Evolutionary conservation across 164 flowering plant species (phyloP).

Genomic region (Piper longum): DNA sequence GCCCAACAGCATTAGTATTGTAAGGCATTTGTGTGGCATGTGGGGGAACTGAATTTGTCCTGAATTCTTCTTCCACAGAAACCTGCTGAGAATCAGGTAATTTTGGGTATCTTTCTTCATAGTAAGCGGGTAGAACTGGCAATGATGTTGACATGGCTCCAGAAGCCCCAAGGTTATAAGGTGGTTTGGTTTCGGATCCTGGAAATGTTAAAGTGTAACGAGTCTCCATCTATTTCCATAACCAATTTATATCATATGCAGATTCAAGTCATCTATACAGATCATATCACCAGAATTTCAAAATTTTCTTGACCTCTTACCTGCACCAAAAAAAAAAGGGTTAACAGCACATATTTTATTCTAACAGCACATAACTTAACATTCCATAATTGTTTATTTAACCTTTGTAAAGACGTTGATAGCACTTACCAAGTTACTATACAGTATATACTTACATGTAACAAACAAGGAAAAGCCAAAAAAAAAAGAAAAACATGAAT

Average conservation of each 20-base stretch:
- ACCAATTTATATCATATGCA: background rate
- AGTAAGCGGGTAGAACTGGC: slow-evolving; percentile 35
- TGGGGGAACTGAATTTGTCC: slow-evolving; percentile 21
- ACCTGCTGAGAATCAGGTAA: slow-evolving; percentile 41
- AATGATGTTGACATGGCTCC: slow-evolving; percentile 44
- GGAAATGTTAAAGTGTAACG: slow-evolving; percentile 45
- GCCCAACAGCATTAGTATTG: slow-evolving; percentile 51
- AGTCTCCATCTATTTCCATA: slow-evolving; percentile 53
- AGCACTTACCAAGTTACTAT: too few species aligned
- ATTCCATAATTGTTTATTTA: too few species aligned
- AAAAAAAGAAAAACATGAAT: too few species aligned
- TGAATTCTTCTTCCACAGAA: slow-evolving; percentile 34
- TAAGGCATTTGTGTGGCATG: slow-evolving; percentile 27
- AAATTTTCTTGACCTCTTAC: too few species aligned
- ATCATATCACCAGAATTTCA: too few species aligned
- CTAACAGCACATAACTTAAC: too few species aligned
- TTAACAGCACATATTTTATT: too few species aligned
- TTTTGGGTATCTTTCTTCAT: slow-evolving; percentile 42
- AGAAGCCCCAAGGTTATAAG: slow-evolving; percentile 29
- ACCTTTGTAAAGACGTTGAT: too few species aligned
- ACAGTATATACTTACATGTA: too few species aligned
- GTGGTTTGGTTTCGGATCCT: slow-evolving; percentile 38
- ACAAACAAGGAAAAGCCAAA: too few species aligned
- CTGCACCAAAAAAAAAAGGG: too few species aligned
- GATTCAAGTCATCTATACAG: background rate